phyloP scores from a whole-genome alignment of 2,329 filamentous ascomycete species.

The Cyphellophora attinorum region DNA sequence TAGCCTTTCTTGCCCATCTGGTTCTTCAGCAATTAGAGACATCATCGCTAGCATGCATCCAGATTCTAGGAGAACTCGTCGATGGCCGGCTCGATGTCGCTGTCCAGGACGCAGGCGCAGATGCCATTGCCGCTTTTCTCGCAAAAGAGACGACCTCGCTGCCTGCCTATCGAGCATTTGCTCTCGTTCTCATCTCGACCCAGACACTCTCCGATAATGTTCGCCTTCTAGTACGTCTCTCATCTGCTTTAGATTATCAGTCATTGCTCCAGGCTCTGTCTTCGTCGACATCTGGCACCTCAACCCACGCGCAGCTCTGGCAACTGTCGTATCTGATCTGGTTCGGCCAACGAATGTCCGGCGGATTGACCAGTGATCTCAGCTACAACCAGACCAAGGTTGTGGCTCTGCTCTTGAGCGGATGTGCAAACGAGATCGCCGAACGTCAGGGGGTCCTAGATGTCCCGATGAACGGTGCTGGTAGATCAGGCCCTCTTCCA shows the following conservation, averaged over 20 bases:
- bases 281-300: background rate
- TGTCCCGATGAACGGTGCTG: conserved; percentile 16
- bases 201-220: background rate
- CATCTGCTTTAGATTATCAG: background rate
- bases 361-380: conserved; percentile 26
- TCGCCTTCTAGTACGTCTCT: background rate
- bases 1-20: background rate
- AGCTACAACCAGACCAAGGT: conserved; percentile 42
- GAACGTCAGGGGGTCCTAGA: conserved; percentile 33
- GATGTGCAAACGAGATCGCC: conserved; percentile 46
- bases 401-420: conserved; percentile 46
- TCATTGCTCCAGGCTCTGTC: background rate
- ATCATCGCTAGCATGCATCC: background rate
- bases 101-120: background rate
- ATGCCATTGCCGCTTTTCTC: background rate
- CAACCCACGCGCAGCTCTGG: conserved; percentile 31
- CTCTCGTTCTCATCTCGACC: background rate
- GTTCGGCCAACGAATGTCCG: conserved; percentile 34
- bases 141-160: background rate
- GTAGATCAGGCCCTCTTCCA: background rate
- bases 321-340: conserved; percentile 51
- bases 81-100: background rate
- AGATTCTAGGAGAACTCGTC: background rate
- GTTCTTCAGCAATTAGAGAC: background rate
- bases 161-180: background rate